Base-by-base conservation (phyloP, 2,329 filamentous ascomycete species). In the Botryotinia narcissicola region DNA sequence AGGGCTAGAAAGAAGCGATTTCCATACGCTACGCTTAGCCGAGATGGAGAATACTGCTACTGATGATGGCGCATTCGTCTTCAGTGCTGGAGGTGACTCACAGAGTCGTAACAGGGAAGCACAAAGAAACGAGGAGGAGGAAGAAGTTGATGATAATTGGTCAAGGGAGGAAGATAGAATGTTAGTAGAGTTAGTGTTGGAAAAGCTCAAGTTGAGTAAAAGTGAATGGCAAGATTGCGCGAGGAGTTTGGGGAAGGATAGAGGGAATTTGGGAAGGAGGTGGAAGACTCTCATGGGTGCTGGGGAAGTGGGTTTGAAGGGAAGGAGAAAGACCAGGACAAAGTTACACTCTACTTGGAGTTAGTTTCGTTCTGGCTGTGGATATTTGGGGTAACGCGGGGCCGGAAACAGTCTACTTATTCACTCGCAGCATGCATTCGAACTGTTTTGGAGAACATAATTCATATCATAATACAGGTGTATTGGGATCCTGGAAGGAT, bases 191-290 rank as follows among this genome's bases (percentile, higher is more conserved):
- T 84, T 92, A 29, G 88, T 92, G 57, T 83, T 92, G 9, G 89
- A 90, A 80, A 91, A 91, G 83, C 84, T 92, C 72, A 87, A 87
- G 81, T 84, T 92, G 35, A 87, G 86, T 77, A 90, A 89, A 81
- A 84, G 86, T 69, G 89, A 92, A 73, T 91, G 89, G 90, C 88
- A 90, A 74, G 89, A 92, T 79, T 91, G 89, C 80, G 90, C 89
- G 61, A 85, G 88, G 74, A 89, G 85, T 76, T 83, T 92, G 12
- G 89, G 90, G 75, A 88, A 87, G 78, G 88, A 91, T 81, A 84
- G 87, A 70, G 83, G 85, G 73, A 87, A 85, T 74, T 83, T 91
- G 63, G 87, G 86, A 60, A 83, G 86, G 69, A 83, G 90, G 77
- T 92, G 90, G 90, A 89, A 87, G 83, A 90, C 86, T 73, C 82